Base-by-base conservation (phyloP, 345 rosid species). In the Linum tenue region DNA sequence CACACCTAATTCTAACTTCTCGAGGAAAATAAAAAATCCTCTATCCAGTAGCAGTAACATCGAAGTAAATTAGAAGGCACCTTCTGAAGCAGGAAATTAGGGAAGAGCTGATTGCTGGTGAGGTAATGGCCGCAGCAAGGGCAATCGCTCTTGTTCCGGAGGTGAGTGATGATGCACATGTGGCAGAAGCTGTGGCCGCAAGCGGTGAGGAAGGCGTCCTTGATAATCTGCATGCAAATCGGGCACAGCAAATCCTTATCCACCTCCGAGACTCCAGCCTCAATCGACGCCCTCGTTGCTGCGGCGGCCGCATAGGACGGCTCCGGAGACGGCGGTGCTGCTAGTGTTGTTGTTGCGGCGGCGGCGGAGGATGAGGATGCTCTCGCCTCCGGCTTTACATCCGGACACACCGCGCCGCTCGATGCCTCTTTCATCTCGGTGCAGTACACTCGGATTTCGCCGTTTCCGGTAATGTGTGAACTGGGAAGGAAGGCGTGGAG, bases 181-280 rank as follows among this genome's bases (percentile, higher is more conserved):
- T 86, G 87, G 77, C 99, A 94, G 82, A 94, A 94, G 72, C 99
- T 94, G 63, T 94, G 99, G 4, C 99, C 97, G 66, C 99, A 94
- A 5, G 83, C 83, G 5, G 99, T 94, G n/a, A 94, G 87, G 72
- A 94, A 94, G 41, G 99, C 96, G 70, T 90, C 97, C 66, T 88
- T 88, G 7, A 94, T 88, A 38, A 94, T 76, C 84, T 90, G 96
- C 97, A 94, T 94, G 72, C 99, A 94, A 66, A 94, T 94, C 75
- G 99, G 97, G 70, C 99, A 90, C 10, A 85, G 75, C 73, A 85
- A 76, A 74, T 94, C 96, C 74, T 82, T 94, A 44, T 88, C 97
- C 63, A 80, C 6, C 73, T 60, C 76, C 9, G 67, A 51, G 0
- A n/a, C 22, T 5, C 59, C 70, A 39, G 56, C 69, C 8, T 15